Evolutionary conservation across 2,329 filamentous ascomycete genomes (phyloP).

Genomic region (Hypoxylon sp.): DNA sequence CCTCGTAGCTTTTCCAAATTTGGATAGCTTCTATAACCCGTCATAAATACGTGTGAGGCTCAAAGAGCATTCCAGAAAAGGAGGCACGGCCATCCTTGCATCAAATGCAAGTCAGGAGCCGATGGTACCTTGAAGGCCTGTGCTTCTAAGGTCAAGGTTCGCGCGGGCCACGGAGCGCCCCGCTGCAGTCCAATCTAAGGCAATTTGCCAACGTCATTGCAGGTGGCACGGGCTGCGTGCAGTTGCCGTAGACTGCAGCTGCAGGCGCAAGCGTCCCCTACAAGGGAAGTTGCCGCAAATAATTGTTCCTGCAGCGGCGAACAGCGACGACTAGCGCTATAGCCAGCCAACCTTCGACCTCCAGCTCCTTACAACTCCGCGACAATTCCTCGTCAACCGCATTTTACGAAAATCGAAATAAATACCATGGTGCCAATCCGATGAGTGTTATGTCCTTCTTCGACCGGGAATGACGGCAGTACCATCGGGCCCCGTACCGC

Average conservation of each 20-base stretch:
- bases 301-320: conserved; percentile 35
- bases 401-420: conserved; percentile 16
- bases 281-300: conserved; percentile 32
- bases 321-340: conserved; percentile 30
- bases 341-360: conserved; percentile 19
- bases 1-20: not conserved
- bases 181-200: conserved; percentile 21
- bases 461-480: conserved; percentile 50
- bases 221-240: conserved; percentile 38
- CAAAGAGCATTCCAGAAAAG: conserved; percentile 16
- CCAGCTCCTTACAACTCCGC: conserved; percentile 17
- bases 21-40: conserved; percentile 10
- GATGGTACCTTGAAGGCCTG: conserved; percentile 28
- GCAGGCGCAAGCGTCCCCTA: conserved; percentile 31
- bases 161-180: conserved; percentile 21
- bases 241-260: conserved; percentile 31
- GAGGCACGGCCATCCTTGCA: conserved; percentile 34
- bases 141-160: conserved; percentile 13
- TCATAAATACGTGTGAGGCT: conserved; percentile 30
- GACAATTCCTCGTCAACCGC: conserved; percentile 6
- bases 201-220: conserved; percentile 37
- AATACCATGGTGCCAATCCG: conserved; percentile 22
- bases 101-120: conserved; percentile 24
- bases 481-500: conserved; percentile 43
- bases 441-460: conserved; percentile 28